Evolutionary conservation across 176 grass and related monocot genomes (phyloP).

Genomic region (Cocos nucifera): DNA sequence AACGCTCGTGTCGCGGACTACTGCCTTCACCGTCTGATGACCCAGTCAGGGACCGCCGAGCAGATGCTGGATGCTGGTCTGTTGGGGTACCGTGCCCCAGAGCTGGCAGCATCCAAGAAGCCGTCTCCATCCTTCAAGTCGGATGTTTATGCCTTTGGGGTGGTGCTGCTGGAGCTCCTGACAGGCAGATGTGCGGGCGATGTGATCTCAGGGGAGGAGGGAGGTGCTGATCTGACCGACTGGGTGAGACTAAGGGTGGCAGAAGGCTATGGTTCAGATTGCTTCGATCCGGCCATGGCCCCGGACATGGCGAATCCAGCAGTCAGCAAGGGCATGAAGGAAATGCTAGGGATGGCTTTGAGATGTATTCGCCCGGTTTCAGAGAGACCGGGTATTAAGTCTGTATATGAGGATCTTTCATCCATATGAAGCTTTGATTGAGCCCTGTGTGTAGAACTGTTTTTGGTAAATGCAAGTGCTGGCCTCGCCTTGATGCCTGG

Average conservation of each 20-base stretch:
- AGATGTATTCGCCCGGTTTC: slow-evolving; percentile 80
- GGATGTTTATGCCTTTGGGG: slow-evolving; percentile 79
- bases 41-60: slow-evolving; percentile 45
- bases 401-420: slow-evolving; percentile 93
- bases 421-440: slow-evolving; percentile 48
- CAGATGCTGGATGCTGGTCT: slow-evolving; percentile 75
- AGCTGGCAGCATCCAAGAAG: slow-evolving; percentile 78
- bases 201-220: slow-evolving; percentile 42
- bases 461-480: slow-evolving; percentile 28
- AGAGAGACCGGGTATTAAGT: slow-evolving; percentile 85
- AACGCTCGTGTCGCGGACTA: slow-evolving; percentile 76
- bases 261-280: slow-evolving; percentile 56
- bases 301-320: slow-evolving; percentile 45
- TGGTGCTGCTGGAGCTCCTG: slow-evolving; percentile 70
- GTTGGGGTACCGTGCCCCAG: slow-evolving; percentile 81
- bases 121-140: slow-evolving; percentile 84
- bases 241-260: slow-evolving; percentile 77
- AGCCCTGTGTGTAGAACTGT: slow-evolving; percentile 25
- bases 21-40: slow-evolving; percentile 92
- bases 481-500: slow-evolving; percentile 58
- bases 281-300: slow-evolving; percentile 60
- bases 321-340: slow-evolving; percentile 71
- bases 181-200: slow-evolving; percentile 66
- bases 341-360: slow-evolving; percentile 77
- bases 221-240: slow-evolving; percentile 57